Conservation (phyloP, 371 early-diverging fungal genomes). For the Rhizomucor miehei region DNA sequence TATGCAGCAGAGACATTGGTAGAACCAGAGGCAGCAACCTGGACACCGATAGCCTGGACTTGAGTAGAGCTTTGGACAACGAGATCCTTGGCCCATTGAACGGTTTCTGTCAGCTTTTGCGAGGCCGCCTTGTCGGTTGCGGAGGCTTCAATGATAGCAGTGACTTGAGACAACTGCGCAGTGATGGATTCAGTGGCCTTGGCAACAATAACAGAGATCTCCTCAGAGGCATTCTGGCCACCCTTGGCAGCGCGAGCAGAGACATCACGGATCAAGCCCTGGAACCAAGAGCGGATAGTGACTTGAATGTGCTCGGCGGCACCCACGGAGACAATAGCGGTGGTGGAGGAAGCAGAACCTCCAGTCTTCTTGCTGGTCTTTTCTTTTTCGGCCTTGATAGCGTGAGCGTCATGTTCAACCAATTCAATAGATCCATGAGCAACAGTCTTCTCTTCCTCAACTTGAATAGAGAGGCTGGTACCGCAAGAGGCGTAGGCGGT, state of each 20-base stretch:
- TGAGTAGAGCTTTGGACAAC: constrained; percentile 8
- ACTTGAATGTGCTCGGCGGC: constrained; percentile 16
- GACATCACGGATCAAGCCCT: constrained; percentile 23
- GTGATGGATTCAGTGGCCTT: constrained; percentile 15
- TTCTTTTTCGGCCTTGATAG: neutral
- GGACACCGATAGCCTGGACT: constrained; percentile 11
- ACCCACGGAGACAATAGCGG: neutral
- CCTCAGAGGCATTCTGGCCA: constrained; percentile 22
- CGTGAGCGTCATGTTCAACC: neutral
- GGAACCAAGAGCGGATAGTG: constrained; percentile 27
- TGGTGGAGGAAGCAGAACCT: neutral
- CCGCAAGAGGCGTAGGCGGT: constrained; percentile 4
- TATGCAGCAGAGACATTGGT: neutral
- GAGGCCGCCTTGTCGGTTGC: neutral
- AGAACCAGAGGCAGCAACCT: constrained; percentile 3
- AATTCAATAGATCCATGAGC: too few species aligned
- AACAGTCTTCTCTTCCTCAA: neutral
- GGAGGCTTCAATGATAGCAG: neutral
- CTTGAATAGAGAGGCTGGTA: neutral
- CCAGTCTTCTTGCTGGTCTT: neutral
- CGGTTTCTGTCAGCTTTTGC: constrained; percentile 2
- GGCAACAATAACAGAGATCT: constrained; percentile 30
- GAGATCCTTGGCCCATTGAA: constrained; percentile 6
- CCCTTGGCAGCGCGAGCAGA: constrained; percentile 30
- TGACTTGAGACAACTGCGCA: constrained; percentile 4